Evolutionary conservation across 108 stramenopile genomes (phyloP).

Genomic region (Skeletonema grethae): DNA sequence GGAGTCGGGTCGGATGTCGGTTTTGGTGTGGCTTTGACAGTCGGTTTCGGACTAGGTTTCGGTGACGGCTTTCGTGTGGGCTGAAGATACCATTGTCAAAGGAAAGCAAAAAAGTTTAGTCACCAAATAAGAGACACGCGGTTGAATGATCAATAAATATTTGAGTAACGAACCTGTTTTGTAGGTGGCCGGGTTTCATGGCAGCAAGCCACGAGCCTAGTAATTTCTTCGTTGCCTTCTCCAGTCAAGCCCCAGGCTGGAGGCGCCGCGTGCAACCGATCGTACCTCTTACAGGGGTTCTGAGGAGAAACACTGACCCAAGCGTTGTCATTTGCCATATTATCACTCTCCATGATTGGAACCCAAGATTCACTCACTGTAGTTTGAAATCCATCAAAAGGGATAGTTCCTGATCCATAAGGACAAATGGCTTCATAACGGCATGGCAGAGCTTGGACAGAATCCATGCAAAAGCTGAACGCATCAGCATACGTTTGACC

Average conservation of each 20-base stretch:
- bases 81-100: neutral
- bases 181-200: conserved; percentile 1
- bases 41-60: neutral
- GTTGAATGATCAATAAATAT: neutral
- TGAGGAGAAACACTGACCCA: conserved; percentile 38
- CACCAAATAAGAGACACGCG: neutral
- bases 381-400: conserved; percentile 13
- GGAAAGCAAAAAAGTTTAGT: neutral
- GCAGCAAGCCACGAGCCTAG: conserved; percentile 34
- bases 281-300: conserved; percentile 12
- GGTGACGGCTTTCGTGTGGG: neutral
- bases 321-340: conserved; percentile 22
- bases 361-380: conserved; percentile 14
- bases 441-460: conserved; percentile 27
- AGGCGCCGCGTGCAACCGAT: conserved; percentile 15
- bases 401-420: conserved; percentile 14
- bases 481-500: conserved; percentile 26
- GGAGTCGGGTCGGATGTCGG: no score
- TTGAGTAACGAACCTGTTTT: neutral
- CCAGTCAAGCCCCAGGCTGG: conserved; percentile 12
- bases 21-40: neutral
- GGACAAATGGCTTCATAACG: conserved; percentile 37
- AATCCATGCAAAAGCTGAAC: conserved; percentile 18
- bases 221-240: conserved; percentile 32
- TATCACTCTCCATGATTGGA: conserved; percentile 18